A percentile compares a stretch with the other conserved stretches of the same genome.
phyloP scores from a whole-genome alignment of 2,329 filamentous ascomycete species.

The Penicillium crustosum region DNA sequence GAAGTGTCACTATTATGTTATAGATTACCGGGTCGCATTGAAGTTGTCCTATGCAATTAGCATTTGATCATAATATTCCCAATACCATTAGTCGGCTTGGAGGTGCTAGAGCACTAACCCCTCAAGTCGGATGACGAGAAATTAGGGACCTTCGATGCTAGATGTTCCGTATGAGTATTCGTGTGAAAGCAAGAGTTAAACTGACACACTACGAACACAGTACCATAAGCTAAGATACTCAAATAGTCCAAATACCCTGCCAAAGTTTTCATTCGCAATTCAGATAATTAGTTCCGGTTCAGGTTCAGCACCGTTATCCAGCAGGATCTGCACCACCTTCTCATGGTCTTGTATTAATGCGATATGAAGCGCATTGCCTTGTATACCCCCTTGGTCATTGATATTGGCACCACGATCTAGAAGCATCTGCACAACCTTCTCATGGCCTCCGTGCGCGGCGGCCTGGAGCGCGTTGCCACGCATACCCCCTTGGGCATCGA shows the following conservation, averaged over 20 bases:
- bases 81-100: background rate
- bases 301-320: background rate
- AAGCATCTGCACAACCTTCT: background rate
- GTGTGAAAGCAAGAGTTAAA: background rate
- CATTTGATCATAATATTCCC: background rate
- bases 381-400: too few relatives aligned
- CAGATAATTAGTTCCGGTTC: background rate
- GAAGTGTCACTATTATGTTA: background rate
- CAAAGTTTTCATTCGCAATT: background rate
- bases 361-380: too few relatives aligned
- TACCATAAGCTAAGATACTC: background rate
- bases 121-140: background rate
- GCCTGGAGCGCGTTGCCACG: too few relatives aligned
- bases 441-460: rapidly evolving
- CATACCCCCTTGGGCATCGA: too few relatives aligned
- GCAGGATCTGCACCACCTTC: background rate
- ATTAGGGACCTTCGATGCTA: background rate
- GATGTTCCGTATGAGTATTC: background rate
- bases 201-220: background rate
- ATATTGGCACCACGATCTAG: too few relatives aligned
- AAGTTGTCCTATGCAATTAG: too few relatives aligned
- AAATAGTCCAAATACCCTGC: background rate
- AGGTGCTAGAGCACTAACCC: background rate
- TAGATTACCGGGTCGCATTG: background rate
- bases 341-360: background rate